Evolutionary conservation across 306 rosid species (phyloP).

Genomic region (Canavalia ensiformis): DNA sequence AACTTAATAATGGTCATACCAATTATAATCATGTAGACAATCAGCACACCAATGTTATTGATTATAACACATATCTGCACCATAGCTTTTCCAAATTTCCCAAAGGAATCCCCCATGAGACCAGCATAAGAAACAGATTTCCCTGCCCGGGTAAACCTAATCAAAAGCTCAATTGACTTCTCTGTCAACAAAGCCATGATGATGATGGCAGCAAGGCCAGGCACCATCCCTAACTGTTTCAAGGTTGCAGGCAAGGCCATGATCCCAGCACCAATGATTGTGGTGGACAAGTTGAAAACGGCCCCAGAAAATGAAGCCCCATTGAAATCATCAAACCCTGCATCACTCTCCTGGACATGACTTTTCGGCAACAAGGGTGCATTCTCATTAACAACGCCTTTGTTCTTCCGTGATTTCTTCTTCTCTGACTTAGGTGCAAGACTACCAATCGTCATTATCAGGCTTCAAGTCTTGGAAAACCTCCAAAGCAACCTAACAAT

Average conservation of each 20-base stretch:
- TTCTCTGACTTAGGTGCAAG: conserved; percentile 66
- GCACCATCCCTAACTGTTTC: conserved; percentile 77
- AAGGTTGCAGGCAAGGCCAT: conserved; percentile 97
- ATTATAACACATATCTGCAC: conserved; percentile 73
- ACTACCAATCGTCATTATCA: conserved; percentile 70
- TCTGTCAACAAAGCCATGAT: conserved; percentile 84
- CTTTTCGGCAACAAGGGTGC: conserved; percentile 84
- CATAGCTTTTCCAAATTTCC: conserved; percentile 74
- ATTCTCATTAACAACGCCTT: conserved; percentile 67
- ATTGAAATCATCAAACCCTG: conserved; percentile 80
- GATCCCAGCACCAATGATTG: conserved; percentile 93
- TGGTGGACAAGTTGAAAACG: conserved; percentile 89
- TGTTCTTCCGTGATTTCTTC: conserved; percentile 66
- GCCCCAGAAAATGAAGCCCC: conserved; percentile 95
- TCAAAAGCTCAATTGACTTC: conserved; percentile 77
- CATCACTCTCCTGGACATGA: conserved; percentile 59
- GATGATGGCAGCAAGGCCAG: conserved; percentile 72
- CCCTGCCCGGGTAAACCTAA: conserved; percentile 86
- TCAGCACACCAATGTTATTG: conserved; percentile 82
- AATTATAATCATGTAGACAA: conserved; percentile 92
- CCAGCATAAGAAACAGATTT: conserved; percentile 81
- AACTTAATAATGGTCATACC: conserved; percentile 56
- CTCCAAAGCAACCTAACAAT: conserved; percentile 43
- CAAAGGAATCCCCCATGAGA: conserved; percentile 88
- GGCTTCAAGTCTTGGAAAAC: conserved; percentile 13